A percentile compares a stretch with the other conserved stretches of the same genome.
These are phyloP conservation scores for Diaporthe humulicola DNA, from an alignment of 2,329 filamentous ascomycete species.

Conservation along the genomic window DNA sequence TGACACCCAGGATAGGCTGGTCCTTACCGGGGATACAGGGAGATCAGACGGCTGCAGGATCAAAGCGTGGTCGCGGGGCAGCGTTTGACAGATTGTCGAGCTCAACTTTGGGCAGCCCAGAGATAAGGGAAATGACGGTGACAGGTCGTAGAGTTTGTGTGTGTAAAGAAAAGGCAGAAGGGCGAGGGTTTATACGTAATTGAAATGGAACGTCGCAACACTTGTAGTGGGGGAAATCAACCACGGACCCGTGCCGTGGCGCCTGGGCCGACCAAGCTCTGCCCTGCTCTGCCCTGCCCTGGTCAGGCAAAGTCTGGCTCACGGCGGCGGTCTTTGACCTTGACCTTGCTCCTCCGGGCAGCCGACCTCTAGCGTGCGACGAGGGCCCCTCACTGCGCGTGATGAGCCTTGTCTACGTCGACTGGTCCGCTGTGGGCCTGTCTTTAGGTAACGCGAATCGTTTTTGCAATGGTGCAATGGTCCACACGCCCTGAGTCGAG, in stretches of 20 bases:
- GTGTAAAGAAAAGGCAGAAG: constrained; percentile 57
- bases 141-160: constrained; percentile 53
- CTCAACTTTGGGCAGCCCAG: constrained; percentile 38
- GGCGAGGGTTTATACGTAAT: constrained; percentile 64
- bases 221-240: constrained; percentile 44
- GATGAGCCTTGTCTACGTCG: constrained; percentile 30
- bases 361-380: constrained; percentile 34
- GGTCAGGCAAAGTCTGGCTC: constrained; percentile 20
- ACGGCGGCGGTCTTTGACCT: constrained; percentile 21
- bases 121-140: constrained; percentile 51
- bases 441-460: constrained; percentile 41
- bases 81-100: constrained; percentile 42
- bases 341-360: constrained; percentile 30
- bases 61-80: constrained; percentile 48
- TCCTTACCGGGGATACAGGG: constrained; percentile 40
- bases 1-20: constrained; percentile 40
- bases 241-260: constrained; percentile 35
- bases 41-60: constrained; percentile 40
- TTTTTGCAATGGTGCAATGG: constrained; percentile 32
- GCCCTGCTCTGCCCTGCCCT: constrained; percentile 25
- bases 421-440: constrained; percentile 36
- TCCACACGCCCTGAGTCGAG: constrained; percentile 40
- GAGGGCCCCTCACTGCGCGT: constrained; percentile 37
- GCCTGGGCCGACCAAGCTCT: constrained; percentile 37
- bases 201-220: constrained; percentile 41